Percentiles rank a stretch among this genome's conserved stretches.
Conservation (phyloP, 345 rosid genomes). For the Carallia pectinifolia region DNA sequence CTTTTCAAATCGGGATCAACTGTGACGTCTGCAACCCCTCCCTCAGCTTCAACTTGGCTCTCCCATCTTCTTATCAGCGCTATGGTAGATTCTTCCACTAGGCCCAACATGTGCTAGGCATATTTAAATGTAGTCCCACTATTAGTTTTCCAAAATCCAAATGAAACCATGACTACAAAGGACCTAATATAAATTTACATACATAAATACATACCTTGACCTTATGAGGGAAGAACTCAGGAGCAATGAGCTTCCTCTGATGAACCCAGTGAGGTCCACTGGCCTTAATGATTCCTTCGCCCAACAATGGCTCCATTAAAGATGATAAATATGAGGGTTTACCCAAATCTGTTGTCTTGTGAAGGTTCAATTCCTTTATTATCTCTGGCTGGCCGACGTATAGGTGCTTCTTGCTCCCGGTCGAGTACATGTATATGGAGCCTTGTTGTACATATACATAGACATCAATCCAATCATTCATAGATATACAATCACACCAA, state of each 20-base stretch:
- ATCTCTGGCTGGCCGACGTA: conserved; percentile 14
- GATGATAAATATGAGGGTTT: conserved; percentile 17
- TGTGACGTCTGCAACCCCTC: conserved; percentile 24
- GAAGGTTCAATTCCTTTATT: conserved; percentile 23
- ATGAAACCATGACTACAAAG: neutral
- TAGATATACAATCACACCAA: too few species aligned
- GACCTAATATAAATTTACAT: too few species aligned
- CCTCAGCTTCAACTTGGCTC: conserved; percentile 1
- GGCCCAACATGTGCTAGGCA: conserved; percentile 19
- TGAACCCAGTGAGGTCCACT: conserved; percentile 27
- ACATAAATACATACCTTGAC: conserved; percentile 18
- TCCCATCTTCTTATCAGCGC: conserved; percentile 23
- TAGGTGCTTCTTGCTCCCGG: conserved; percentile 25
- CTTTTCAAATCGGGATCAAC: conserved; percentile 28
- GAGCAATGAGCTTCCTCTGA: conserved; percentile 37
- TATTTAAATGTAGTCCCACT: too few species aligned
- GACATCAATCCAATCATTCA: neutral
- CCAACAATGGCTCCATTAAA: conserved; percentile 21
- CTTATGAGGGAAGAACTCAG: conserved; percentile 29
- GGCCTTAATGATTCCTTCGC: conserved; percentile 29
- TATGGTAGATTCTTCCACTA: conserved; percentile 29
- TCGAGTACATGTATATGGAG: conserved; percentile 24
- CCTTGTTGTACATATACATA: conserved; percentile 9
- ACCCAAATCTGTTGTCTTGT: conserved; percentile 29
- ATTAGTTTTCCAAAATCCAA: neutral